phyloP scores from a whole-genome alignment of 164 flowering plant species.

The Dillenia suffruticosa region DNA sequence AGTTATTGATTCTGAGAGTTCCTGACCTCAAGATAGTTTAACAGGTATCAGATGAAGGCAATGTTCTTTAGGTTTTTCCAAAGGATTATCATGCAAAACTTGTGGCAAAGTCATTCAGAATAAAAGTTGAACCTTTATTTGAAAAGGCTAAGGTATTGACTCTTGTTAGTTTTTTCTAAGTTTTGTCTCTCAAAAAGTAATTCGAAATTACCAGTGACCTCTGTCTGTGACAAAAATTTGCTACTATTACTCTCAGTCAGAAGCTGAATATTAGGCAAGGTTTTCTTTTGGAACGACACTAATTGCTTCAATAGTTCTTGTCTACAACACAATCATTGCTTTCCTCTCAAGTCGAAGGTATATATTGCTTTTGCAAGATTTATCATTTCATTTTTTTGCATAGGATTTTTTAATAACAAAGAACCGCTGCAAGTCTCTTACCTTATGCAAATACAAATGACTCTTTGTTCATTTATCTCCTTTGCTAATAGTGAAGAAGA shows the following conservation, averaged over 20 bases:
- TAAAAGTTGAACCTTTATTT: constrained; percentile 73
- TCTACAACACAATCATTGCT: constrained; percentile 81
- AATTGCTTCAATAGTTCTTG: constrained; percentile 88
- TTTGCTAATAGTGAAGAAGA: constrained; percentile 65
- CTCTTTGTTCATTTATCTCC: neutral
- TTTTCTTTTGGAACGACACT: constrained; percentile 94
- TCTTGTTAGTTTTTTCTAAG: constrained; percentile 1
- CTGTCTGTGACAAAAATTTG: constrained; percentile 3
- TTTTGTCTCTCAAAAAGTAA: neutral
- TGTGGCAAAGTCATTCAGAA: constrained; percentile 77
- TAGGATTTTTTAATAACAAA: too few species aligned
- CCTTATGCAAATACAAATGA: too few species aligned
- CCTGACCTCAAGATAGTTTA: constrained; percentile 43
- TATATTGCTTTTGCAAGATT: neutral
- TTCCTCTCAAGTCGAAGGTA: constrained; percentile 82
- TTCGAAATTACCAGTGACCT: neutral
- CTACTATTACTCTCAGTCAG: constrained; percentile 46
- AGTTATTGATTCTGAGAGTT: constrained; percentile 37
- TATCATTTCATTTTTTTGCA: too few species aligned
- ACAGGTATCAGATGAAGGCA: constrained; percentile 99
- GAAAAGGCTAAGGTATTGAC: constrained; percentile 80
- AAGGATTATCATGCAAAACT: constrained; percentile 90
- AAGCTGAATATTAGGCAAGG: constrained; percentile 67
- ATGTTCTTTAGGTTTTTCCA: constrained; percentile 92
- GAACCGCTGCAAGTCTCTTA: too few species aligned